phyloP scores from a whole-genome alignment of 352 stramenopile species.

The Blastocystis sp. region DNA sequence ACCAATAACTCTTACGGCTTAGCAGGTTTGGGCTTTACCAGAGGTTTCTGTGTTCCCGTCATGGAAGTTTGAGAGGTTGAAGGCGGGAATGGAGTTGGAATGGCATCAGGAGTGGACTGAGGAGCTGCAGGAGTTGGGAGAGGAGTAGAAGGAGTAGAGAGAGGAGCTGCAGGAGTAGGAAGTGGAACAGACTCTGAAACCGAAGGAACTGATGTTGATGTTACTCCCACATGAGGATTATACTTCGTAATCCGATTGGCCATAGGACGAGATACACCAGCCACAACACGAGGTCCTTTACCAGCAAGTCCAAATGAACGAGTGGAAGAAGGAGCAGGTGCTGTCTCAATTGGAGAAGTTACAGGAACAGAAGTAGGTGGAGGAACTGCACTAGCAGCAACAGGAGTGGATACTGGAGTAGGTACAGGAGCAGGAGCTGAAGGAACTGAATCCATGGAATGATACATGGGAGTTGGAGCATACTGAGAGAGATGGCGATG shows the following conservation, averaged over 20 bases:
- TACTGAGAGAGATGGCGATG: not conserved
- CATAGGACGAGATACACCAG: not conserved
- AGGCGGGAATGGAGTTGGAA: not conserved
- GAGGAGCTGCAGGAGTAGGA: not conserved
- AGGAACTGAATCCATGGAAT: not conserved
- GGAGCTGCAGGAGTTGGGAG: not conserved
- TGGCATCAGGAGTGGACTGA: not conserved
- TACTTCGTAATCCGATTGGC: not conserved
- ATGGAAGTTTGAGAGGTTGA: not conserved
- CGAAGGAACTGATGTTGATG: not conserved
- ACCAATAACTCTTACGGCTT: not conserved
- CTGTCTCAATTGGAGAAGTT: not conserved
- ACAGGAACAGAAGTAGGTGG: not conserved
- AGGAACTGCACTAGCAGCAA: not conserved
- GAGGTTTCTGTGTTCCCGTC: not conserved
- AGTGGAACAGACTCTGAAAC: not conserved
- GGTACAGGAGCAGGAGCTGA: not conserved
- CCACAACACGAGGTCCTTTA: conserved; percentile 46
- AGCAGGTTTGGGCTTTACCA: conserved; percentile 14
- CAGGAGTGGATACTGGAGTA: not conserved
- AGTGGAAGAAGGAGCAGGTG: not conserved
- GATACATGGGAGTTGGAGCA: not conserved
- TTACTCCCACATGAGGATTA: not conserved
- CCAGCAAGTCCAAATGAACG: conserved; percentile 36
- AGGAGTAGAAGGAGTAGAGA: not conserved